Evolutionary conservation across 225 moss, liverwort and hornwort species (phyloP).

Genomic region (Polytrichum formosum): DNA sequence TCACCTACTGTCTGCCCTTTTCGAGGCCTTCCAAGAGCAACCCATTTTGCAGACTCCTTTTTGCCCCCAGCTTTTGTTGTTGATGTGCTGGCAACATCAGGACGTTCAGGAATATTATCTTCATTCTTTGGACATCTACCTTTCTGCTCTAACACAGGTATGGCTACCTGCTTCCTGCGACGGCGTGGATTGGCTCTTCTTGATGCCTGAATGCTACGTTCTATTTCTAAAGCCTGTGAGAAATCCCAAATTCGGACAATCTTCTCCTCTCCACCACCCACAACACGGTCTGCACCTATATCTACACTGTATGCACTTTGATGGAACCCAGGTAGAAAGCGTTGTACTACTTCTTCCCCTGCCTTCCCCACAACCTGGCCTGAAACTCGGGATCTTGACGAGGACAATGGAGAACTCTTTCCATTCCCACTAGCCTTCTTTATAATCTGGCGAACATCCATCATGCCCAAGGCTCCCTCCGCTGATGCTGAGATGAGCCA

Average conservation of each 20-base stretch:
- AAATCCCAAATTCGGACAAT: conserved; percentile 97
- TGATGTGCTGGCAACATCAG: conserved; percentile 35
- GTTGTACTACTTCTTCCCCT: conserved; percentile 69
- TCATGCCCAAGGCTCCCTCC: conserved; percentile 90
- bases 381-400: conserved; percentile 16
- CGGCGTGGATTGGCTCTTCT: conserved; percentile 54
- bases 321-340: conserved; percentile 71
- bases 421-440: conserved; percentile 60
- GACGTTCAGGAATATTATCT: conserved; percentile 11
- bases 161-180: conserved; percentile 34
- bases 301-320: conserved; percentile 85
- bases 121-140: conserved; percentile 11
- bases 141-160: conserved; percentile 19
- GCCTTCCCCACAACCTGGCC: conserved; percentile 48
- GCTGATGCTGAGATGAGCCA: conserved; percentile 89
- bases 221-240: conserved; percentile 89
- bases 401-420: conserved; percentile 37
- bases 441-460: conserved; percentile 90
- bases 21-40: conserved; percentile 44
- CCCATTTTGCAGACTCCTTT: conserved; percentile 37
- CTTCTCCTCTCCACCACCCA: conserved; percentile 88
- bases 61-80: conserved; percentile 31
- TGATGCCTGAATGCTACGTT: conserved; percentile 81
- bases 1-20: conserved; percentile 46
- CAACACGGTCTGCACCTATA: conserved; percentile 85